Evolutionary conservation across 108 stramenopile genomes (phyloP).

Genomic region (Aurantiochytrium sp.): DNA sequence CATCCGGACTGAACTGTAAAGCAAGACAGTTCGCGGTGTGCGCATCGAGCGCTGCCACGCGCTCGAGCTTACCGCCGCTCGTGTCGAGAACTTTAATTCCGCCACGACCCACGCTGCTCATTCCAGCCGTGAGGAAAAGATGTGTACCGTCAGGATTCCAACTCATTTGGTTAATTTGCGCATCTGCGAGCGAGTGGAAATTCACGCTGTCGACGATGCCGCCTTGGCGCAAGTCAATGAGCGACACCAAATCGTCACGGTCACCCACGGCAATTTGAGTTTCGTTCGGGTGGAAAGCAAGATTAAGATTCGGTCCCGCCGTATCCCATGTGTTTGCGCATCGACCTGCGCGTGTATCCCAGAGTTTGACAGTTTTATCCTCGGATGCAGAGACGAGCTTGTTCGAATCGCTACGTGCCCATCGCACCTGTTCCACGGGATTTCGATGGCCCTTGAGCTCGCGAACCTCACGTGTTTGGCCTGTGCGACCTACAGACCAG

Average conservation of each 20-base stretch:
- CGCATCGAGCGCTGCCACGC: neutral
- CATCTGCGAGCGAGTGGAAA: neutral
- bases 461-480: neutral
- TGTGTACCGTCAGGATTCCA: neutral
- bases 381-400: neutral
- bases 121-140: neutral
- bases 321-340: neutral
- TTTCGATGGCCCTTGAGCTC: slow-evolving; percentile 7
- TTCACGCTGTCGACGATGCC: neutral
- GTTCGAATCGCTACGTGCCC: neutral
- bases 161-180: neutral
- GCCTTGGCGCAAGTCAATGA: neutral
- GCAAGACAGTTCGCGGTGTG: neutral
- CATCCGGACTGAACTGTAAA: neutral
- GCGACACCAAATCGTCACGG: neutral
- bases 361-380: neutral
- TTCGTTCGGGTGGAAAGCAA: neutral
- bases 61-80: neutral
- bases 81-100: neutral
- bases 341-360: neutral
- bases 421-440: neutral
- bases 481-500: neutral
- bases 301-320: neutral
- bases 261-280: neutral
- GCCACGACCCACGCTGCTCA: neutral